Evolutionary conservation across 202 grass and related monocot species (phyloP), one percentile per base, ranked within the genome.

Genomic region (Eragrostis tef): DNA sequence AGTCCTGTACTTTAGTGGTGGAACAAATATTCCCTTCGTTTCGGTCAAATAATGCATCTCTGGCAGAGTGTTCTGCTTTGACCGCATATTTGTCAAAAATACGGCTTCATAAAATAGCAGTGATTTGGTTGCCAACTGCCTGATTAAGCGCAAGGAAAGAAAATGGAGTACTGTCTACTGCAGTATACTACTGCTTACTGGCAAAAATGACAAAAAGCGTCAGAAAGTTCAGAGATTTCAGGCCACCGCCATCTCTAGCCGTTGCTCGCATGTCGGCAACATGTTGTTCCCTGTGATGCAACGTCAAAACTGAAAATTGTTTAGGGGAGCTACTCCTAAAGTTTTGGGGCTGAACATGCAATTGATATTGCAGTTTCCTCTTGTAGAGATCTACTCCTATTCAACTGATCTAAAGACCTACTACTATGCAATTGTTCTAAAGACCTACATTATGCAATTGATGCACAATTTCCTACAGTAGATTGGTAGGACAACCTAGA

Each of bases 21-120:
- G 1, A 56, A 14, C 79, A 83, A 36, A 72, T 87, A 83, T 87
- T 83, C 79, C 66, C 6, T 20, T 27, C 24, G 7, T 52, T 45
- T 4, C 16, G n/a, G 82, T 77, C 68, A 74, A 86, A 86, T 36
- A 16, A 52, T 64, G 64, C 64, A 71, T 78, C 48, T 66, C 19
- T 26, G 25, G 1, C 61, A 49, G 21, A 17, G 11, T 22, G 19
- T 56, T 64, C 6, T 36, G 71, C 59, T 79, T 83, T 79, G 59
- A 79, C 78, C 57, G 3, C 11, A 16, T 24, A 3, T 16, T 34
- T 19, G 36, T 15, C 54, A 41, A 42, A 4, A 44, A 3, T 24
- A 11, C 15, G 25, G 0, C 50, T 11, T 45, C 0, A 17, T 71
- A 62, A 31, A 61, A 31, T 20, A 59, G 22, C 29, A 2, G 29